A percentile compares a stretch with the other conserved stretches of the same genome.
Evolutionary conservation across 345 rosid genomes (phyloP).

Genomic region (Ceriops zippeliana): DNA sequence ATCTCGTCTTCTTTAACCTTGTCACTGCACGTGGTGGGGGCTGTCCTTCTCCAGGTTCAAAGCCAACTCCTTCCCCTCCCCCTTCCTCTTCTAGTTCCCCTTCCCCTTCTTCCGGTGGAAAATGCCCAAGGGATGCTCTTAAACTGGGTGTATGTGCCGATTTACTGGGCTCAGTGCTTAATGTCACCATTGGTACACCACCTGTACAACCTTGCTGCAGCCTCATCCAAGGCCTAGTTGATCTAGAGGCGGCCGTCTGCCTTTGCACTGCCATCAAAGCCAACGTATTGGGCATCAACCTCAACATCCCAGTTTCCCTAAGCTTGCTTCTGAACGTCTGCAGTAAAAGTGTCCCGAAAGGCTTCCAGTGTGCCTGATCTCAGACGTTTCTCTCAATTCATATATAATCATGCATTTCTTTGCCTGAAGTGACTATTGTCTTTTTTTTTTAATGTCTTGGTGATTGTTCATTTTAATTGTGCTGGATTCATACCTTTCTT

Average conservation of each 20-base stretch:
- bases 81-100: slow-evolving; percentile 23
- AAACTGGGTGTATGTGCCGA: slow-evolving; percentile 49
- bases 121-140: slow-evolving; percentile 49
- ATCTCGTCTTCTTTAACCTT: slow-evolving; percentile 46
- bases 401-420: no score
- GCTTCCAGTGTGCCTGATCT: slow-evolving; percentile 34
- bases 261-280: slow-evolving; percentile 56
- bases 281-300: slow-evolving; percentile 46
- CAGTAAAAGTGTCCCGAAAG: slow-evolving; percentile 35
- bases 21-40: slow-evolving; percentile 35
- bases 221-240: slow-evolving; percentile 44
- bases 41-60: slow-evolving; percentile 45
- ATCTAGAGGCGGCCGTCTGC: slow-evolving; percentile 53
- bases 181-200: slow-evolving; percentile 42
- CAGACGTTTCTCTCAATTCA: no score
- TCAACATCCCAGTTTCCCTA: slow-evolving; percentile 43
- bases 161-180: slow-evolving; percentile 45
- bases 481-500: no score
- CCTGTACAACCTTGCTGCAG: slow-evolving; percentile 50
- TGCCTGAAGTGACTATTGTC: no score
- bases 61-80: slow-evolving; percentile 29
- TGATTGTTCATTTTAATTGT: no score
- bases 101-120: slow-evolving; percentile 15
- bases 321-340: slow-evolving; percentile 55
- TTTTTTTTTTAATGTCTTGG: no score